A percentile compares a stretch with the other conserved stretches of the same genome.
Evolutionary conservation across 2,329 filamentous ascomycete species (phyloP).

Genomic region (Hymenoscyphus linearis): DNA sequence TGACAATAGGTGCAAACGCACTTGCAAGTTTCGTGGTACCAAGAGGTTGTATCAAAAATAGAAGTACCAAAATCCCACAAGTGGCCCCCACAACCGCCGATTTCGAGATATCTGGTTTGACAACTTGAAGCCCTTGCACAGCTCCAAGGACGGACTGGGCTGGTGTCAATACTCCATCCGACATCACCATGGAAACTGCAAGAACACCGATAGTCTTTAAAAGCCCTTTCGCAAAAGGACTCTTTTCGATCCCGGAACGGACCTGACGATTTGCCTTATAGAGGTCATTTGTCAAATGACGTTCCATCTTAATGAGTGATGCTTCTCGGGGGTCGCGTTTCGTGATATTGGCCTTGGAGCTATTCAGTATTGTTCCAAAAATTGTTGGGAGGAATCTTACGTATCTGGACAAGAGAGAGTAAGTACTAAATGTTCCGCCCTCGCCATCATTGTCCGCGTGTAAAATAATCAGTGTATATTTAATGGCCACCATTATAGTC

Average conservation of each 20-base stretch:
- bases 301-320: slow-evolving; percentile 51
- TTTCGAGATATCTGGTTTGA: slow-evolving; percentile 50
- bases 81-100: slow-evolving; percentile 54
- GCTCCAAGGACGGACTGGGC: slow-evolving; percentile 66
- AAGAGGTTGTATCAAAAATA: slow-evolving; percentile 60
- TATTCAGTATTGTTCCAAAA: not conserved
- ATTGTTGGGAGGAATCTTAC: slow-evolving; percentile 20
- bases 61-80: slow-evolving; percentile 56
- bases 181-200: slow-evolving; percentile 61
- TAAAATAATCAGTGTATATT: slow-evolving; percentile 62
- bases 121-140: slow-evolving; percentile 57
- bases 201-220: slow-evolving; percentile 60
- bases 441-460: slow-evolving; percentile 65
- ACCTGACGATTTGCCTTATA: slow-evolving; percentile 44
- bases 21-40: slow-evolving; percentile 56
- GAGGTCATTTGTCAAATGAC: slow-evolving; percentile 52
- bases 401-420: slow-evolving; percentile 57
- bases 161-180: slow-evolving; percentile 59
- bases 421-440: slow-evolving; percentile 64
- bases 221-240: slow-evolving; percentile 44
- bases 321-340: slow-evolving; percentile 52
- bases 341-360: slow-evolving; percentile 48
- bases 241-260: slow-evolving; percentile 54
- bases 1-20: slow-evolving; percentile 59
- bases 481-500: slow-evolving; percentile 62